Base-by-base conservation (phyloP, 2,329 filamentous ascomycete genomes). In the Alternaria rosae region DNA sequence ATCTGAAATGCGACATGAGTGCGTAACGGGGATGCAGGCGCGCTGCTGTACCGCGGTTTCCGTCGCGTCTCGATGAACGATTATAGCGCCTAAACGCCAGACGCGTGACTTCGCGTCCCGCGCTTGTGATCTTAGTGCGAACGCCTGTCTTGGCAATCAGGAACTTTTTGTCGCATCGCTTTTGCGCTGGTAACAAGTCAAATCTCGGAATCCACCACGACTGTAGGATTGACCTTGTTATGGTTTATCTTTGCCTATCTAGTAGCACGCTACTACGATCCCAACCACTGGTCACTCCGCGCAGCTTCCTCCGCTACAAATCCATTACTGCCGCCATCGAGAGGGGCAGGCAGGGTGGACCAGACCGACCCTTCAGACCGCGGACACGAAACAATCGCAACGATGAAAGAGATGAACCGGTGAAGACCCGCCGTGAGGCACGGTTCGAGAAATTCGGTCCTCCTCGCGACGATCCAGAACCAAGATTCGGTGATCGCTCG, bases 291-390 rank as follows among this genome's bases (percentile, higher is more conserved):
- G 52, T n/a, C 10, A 26, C 70, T 6, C 66, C 71, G 7, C 66
- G 52, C 47, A 61, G 64, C 2, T 73, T 70, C 30, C 57, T 61
- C 42, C 73, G 76, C 42, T 67, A 73, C 65, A 77, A 77, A 57
- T 78, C 76, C 35, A 66, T 78, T 45, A 73, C 69, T 41, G 71
- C 72, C 9, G 69, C 75, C 43, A 77, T 78, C 61, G 76, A 77
- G 62, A 66, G 71, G 65, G 74, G 70, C 53, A 67, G 65, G 57
- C 66, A 60, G 15, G 55, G 63, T 17, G 55, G 62, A 15, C 61
- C 63, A 23, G 59, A 65, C 11, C 58, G 62, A 15, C 60, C 67
- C 25, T 59, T 56, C 9, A 55, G 50, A 59, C 55, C 55, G 15
- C 67, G 64, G 47, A 50, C 62, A 30, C 61, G 56, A 62, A 53